Conservation (phyloP, 768 basidiomycete genomes). For the Tulasnella calospora region DNA sequence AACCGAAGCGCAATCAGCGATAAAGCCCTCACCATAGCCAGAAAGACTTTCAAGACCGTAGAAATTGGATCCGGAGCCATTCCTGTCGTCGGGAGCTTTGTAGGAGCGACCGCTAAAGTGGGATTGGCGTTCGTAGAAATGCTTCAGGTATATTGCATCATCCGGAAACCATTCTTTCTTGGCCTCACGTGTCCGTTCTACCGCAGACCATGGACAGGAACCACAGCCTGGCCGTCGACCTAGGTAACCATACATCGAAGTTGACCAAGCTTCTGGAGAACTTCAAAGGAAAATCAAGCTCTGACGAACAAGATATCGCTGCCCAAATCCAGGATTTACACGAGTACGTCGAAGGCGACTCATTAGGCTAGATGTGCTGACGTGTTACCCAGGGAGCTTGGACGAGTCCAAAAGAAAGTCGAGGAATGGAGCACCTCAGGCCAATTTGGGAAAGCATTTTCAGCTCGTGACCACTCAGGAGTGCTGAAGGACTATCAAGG, state of each 20-base stretch:
- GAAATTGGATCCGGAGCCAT: too few species aligned
- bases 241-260: neutral
- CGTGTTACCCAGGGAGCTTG: neutral
- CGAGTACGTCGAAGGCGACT: neutral
- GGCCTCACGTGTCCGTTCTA: neutral
- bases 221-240: neutral
- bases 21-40: too few species aligned
- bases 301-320: neutral
- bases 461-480: neutral
- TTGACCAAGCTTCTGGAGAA: neutral
- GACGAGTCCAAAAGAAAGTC: neutral
- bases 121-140: too few species aligned
- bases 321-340: neutral
- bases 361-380: neutral
- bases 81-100: too few species aligned
- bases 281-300: neutral
- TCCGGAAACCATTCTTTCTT: too few species aligned
- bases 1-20: too few species aligned
- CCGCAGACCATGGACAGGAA: neutral
- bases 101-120: too few species aligned
- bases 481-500: neutral
- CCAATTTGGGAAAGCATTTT: neutral
- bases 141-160: too few species aligned
- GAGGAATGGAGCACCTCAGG: neutral
- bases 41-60: too few species aligned